Evolutionary conservation across 352 stramenopile species (phyloP).

Genomic region (Pythium aquatile): DNA sequence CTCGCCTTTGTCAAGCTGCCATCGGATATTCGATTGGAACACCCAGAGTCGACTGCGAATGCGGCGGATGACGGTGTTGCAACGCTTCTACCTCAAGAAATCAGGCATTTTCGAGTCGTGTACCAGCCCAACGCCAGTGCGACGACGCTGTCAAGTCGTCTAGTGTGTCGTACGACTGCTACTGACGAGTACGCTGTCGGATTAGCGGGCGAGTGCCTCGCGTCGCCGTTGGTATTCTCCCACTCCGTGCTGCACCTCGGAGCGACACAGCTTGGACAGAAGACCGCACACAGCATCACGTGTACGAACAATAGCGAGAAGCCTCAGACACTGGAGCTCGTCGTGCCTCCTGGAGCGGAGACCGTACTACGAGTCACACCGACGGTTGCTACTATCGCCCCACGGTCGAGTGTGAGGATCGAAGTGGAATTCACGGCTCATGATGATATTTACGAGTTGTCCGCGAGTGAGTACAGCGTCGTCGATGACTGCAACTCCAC

Average conservation of each 20-base stretch:
- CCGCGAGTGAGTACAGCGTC: conserved; percentile 16
- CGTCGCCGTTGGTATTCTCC: conserved; percentile 43
- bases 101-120: conserved; percentile 31
- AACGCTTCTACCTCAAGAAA: conserved; percentile 50
- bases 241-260: conserved; percentile 49
- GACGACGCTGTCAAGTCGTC: conserved; percentile 31
- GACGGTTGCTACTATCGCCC: conserved; percentile 48
- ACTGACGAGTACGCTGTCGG: conserved; percentile 49
- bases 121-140: conserved; percentile 48
- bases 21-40: conserved; percentile 46
- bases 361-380: conserved; percentile 60
- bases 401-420: conserved; percentile 48
- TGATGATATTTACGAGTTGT: conserved; percentile 40
- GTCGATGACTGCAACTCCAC: neutral
- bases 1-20: conserved; percentile 64
- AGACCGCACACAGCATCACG: conserved; percentile 38
- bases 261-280: conserved; percentile 41
- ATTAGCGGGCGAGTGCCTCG: conserved; percentile 37
- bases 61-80: conserved; percentile 54
- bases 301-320: conserved; percentile 42
- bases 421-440: conserved; percentile 81
- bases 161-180: conserved; percentile 44
- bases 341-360: conserved; percentile 32
- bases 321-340: conserved; percentile 43
- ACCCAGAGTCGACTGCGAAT: conserved; percentile 4